phyloP scores from a whole-genome alignment of 306 rosid genomes.

The Geum urbanum region DNA sequence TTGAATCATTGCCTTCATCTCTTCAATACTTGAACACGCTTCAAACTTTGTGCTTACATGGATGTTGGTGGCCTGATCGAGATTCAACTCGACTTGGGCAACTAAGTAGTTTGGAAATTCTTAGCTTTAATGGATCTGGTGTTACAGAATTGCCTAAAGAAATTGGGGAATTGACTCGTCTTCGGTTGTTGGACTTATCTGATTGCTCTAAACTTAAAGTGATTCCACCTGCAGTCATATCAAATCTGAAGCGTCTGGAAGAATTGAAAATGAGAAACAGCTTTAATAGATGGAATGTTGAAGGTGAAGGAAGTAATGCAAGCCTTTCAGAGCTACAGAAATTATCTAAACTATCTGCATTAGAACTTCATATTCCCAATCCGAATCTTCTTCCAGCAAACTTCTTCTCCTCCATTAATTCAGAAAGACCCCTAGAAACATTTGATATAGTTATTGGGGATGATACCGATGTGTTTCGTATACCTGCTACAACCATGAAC shows the following conservation, averaged over 20 bases:
- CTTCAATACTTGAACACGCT: constrained; percentile 12
- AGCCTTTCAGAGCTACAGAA: constrained; percentile 28
- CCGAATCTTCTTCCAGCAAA: constrained; percentile 10
- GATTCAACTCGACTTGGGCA: constrained; percentile 22
- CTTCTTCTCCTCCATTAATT: constrained; percentile 20
- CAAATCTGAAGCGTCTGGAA: constrained; percentile 30
- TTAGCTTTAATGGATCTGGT: constrained; percentile 29
- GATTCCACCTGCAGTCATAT: constrained; percentile 26
- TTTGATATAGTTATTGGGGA: constrained; percentile 41
- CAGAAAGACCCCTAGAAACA: no score
- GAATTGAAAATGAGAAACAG: constrained; percentile 39
- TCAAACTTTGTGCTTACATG: constrained; percentile 33
- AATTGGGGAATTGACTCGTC: constrained; percentile 27
- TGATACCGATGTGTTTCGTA: not conserved
- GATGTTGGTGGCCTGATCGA: constrained; percentile 15
- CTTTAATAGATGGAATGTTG: constrained; percentile 20
- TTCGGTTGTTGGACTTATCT: constrained; percentile 37
- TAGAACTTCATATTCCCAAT: constrained; percentile 29
- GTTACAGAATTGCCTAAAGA: constrained; percentile 28
- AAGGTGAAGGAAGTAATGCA: constrained; percentile 13
- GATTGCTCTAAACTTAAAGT: constrained; percentile 30
- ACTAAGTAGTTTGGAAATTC: constrained; percentile 36
- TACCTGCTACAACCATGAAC: not conserved
- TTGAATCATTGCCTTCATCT: constrained; percentile 19
- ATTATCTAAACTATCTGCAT: constrained; percentile 17